Percentiles rank a stretch among this genome's conserved stretches.
Evolutionary conservation across 176 grass and related monocot genomes (phyloP).

Genomic region (barley (Hordeum vulgare)): MorexV3_pseudomolecules_assembly NC_058520.1:542761882-542762381

Average conservation of each 20-base stretch:
- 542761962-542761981: slow-evolving; percentile 3
- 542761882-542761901: slow-evolving; percentile 3
- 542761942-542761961: slow-evolving; percentile 39
- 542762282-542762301: not conserved
- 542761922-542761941: not conserved
- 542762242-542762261: not conserved
- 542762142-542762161: slow-evolving; percentile 29
- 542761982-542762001: slow-evolving; percentile 19
- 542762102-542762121: slow-evolving; percentile 33
- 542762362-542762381: not conserved
- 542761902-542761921: slow-evolving; percentile 27
- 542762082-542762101: slow-evolving; percentile 19
- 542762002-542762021: slow-evolving; percentile 6
- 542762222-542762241: not conserved
- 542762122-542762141: slow-evolving; percentile 30
- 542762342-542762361: not conserved
- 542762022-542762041: not conserved
- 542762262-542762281: not conserved
- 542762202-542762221: slow-evolving; percentile 14
- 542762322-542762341: not conserved
- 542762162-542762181: not conserved
- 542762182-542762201: not conserved
- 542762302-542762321: not conserved
- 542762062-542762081: not conserved
- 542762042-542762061: not conserved